phyloP scores from a whole-genome alignment of 805 yeast species.

The Yarrowia phangngaensis region DNA sequence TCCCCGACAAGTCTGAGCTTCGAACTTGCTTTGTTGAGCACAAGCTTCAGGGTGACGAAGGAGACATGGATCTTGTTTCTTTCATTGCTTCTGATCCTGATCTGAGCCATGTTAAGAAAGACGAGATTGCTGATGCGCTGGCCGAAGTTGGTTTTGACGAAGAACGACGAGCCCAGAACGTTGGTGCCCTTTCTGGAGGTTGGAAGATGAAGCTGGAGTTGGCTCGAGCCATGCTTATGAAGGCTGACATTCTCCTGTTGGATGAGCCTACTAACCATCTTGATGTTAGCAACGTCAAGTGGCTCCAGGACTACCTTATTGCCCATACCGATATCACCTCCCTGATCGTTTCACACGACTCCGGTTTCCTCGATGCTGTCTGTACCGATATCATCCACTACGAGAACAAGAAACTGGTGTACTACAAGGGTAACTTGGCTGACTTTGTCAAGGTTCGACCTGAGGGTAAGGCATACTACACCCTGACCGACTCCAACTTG shows the following conservation, averaged over 20 bases:
- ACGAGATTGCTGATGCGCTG: constrained; percentile 72
- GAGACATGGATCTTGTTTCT: constrained; percentile 78
- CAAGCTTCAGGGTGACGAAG: constrained; percentile 91
- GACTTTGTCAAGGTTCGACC: constrained; percentile 89
- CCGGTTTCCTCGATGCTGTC: constrained; percentile 90
- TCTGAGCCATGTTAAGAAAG: constrained; percentile 56
- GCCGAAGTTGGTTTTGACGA: constrained; percentile 87
- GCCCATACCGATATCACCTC: constrained; percentile 86
- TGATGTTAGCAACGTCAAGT: constrained; percentile 88
- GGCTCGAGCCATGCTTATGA: constrained; percentile 98
- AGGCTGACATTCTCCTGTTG: constrained; percentile 87
- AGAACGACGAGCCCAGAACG: constrained; percentile 82
- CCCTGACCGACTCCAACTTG: constrained; percentile 85
- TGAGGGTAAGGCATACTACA: constrained; percentile 93
- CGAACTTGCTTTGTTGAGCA: constrained; percentile 97
- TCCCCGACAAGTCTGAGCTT: constrained; percentile 82
- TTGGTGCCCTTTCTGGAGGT: constrained; percentile 95
- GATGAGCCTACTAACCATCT: constrained; percentile 99
- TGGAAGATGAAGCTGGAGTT: constrained; percentile 98
- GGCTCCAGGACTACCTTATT: constrained; percentile 86
- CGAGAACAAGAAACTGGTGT: constrained; percentile 89
- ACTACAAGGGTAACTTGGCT: constrained; percentile 93
- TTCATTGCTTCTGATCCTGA: constrained; percentile 91
- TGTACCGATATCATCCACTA: constrained; percentile 97
- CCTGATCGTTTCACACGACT: constrained; percentile 94